phyloP scores from a whole-genome alignment of 495 filamentous ascomycete genomes.

The Pseudevernia furfuracea region DNA sequence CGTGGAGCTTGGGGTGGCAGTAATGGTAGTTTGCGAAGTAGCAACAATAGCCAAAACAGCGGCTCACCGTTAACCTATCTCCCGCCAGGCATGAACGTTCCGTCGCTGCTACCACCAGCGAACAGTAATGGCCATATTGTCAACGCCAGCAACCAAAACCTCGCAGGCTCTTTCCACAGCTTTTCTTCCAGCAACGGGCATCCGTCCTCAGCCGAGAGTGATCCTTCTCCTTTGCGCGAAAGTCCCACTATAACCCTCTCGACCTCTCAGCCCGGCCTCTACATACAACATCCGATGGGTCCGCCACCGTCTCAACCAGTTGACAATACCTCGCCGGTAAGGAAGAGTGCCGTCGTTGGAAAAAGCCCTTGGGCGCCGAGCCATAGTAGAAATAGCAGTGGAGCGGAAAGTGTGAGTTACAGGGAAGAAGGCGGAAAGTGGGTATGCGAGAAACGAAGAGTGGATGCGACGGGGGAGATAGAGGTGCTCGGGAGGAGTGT shows the following conservation, averaged over 20 bases:
- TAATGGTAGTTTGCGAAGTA: slow-evolving; percentile 60
- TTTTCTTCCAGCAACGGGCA: slow-evolving; percentile 28
- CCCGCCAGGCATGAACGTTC: slow-evolving; percentile 30
- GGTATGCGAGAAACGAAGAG: slow-evolving; percentile 50
- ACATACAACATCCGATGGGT: slow-evolving; percentile 12
- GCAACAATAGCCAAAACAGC: slow-evolving; percentile 51
- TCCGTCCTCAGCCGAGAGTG: slow-evolving; percentile 34
- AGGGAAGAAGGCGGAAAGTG: slow-evolving; percentile 44
- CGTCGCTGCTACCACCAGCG: slow-evolving; percentile 24
- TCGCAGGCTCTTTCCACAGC: slow-evolving; percentile 22
- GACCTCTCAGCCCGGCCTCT: slow-evolving; percentile 11
- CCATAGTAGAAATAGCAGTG: slow-evolving; percentile 34
- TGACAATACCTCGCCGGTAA: slow-evolving; percentile 4
- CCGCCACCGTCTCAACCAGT: slow-evolving; percentile 9
- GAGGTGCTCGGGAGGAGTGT: slow-evolving; percentile 39
- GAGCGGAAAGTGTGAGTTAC: slow-evolving; percentile 53
- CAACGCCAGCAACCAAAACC: slow-evolving; percentile 27
- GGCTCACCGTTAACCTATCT: slow-evolving; percentile 24
- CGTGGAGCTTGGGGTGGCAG: slow-evolving; percentile 75
- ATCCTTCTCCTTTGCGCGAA: slow-evolving; percentile 30
- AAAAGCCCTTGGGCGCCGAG: slow-evolving; percentile 13
- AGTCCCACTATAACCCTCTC: slow-evolving; percentile 27
- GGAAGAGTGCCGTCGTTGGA: not conserved
- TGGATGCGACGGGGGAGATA: slow-evolving; percentile 42
- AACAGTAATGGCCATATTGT: slow-evolving; percentile 13